phyloP scores from a whole-genome alignment of 495 filamentous ascomycete species.

The Trichocladium antarcticum region DNA sequence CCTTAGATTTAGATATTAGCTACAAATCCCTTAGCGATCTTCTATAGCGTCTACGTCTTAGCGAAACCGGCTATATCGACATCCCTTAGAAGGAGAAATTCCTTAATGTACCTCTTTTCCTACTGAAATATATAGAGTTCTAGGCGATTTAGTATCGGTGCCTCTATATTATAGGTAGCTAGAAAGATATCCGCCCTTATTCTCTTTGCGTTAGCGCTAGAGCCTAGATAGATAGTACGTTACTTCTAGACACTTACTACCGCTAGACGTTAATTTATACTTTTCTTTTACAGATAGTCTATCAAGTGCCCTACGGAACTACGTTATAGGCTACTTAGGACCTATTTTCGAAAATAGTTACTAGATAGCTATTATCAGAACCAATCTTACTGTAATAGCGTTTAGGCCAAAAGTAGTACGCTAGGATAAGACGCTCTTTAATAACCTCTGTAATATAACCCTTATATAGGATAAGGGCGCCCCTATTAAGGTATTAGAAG shows the following conservation, averaged over 20 bases:
- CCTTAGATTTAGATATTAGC: conserved; percentile 1
- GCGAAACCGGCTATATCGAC: conserved; percentile 2
- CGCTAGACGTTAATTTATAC: conserved; percentile 5
- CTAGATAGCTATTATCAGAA: conserved; percentile 5
- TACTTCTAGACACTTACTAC: conserved; percentile 1
- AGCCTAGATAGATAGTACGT: conserved; percentile 11
- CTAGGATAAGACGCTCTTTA: conserved; percentile 7
- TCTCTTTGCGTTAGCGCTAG: conserved; percentile 10
- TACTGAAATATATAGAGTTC: conserved; percentile 4
- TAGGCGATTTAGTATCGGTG: not conserved
- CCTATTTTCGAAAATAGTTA: conserved; percentile 6
- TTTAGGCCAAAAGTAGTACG: conserved; percentile 2
- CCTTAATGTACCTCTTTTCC: conserved; percentile 9
- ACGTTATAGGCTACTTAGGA: conserved; percentile 5
- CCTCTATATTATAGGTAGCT: conserved; percentile 5
- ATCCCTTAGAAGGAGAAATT: conserved; percentile 9
- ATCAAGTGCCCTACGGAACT: conserved; percentile 13
- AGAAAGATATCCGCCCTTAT: conserved; percentile 7
- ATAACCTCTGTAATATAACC: conserved; percentile 9
- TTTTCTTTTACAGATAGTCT: conserved; percentile 4
- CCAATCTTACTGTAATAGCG: conserved; percentile 3
- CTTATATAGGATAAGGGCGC: conserved; percentile 8
- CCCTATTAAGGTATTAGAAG: conserved; percentile 8
- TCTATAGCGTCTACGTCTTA: conserved; percentile 5
- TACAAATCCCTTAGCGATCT: conserved; percentile 7